Percentiles rank a stretch among this genome's conserved stretches.
phyloP scores from a whole-genome alignment of 2,329 filamentous ascomycete genomes.

The Aureobasidium namibiae region DNA sequence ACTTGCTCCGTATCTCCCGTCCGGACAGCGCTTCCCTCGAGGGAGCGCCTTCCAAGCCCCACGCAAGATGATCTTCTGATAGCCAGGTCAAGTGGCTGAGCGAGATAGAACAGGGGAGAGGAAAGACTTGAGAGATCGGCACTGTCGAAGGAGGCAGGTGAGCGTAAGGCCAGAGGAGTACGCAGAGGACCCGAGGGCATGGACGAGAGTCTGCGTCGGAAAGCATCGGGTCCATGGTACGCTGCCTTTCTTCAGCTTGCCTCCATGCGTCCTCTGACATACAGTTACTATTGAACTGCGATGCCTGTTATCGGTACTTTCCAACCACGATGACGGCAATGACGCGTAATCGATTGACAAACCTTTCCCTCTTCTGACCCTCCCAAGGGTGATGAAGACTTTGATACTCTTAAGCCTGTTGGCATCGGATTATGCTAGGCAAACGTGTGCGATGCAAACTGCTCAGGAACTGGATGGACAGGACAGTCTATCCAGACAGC shows the following conservation, averaged over 20 bases:
- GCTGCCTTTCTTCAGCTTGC: neutral
- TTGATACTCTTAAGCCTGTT: constrained; percentile 2
- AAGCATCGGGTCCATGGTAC: constrained; percentile 8
- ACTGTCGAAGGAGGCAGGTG: neutral
- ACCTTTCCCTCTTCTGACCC: neutral
- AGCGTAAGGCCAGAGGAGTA: neutral
- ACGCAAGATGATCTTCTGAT: neutral
- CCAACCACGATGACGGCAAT: neutral
- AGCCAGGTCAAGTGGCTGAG: neutral
- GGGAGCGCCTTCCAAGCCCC: neutral
- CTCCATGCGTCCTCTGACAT: neutral
- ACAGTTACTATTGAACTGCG: neutral
- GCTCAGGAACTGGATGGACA: neutral
- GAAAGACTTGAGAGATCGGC: neutral
- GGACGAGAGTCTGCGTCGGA: neutral
- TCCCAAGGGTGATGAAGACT: neutral
- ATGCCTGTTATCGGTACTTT: neutral
- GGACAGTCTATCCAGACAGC: neutral
- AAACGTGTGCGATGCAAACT: constrained; percentile 9
- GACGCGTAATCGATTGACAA: constrained; percentile 3
- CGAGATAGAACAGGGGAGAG: neutral
- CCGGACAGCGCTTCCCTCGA: neutral
- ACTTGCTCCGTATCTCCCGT: neutral
- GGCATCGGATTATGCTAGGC: neutral
- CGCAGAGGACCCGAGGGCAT: neutral